Evolutionary conservation across 192 early-diverging fungal species (phyloP), one percentile per base, ranked within the genome.

Genomic region (Coemansia aciculifera): DNA sequence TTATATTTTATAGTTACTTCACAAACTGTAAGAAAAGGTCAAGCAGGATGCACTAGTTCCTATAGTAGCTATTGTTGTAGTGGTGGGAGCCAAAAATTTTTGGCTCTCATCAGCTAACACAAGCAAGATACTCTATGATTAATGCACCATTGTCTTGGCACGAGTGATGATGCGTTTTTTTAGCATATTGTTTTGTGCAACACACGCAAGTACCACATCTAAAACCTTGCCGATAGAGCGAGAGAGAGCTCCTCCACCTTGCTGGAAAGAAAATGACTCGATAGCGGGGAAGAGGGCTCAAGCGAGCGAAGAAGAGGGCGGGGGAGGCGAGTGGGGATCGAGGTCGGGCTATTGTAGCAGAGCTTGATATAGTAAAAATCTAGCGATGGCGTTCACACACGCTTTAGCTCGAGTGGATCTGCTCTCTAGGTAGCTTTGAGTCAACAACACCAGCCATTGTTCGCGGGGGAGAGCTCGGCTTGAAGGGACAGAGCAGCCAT

Each of bases 401-500:
- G 29, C 29, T 34, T 57, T 31, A n/a, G 54, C 17, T 34, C 24
- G 5, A 15, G 54, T 29, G 5, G 2, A 15, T 54, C 19, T 54
- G 51, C 10, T 29, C 8, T 54, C 5, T 15, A 15, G 12, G 11
- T 54, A 29, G 29, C 54, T 57, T 57, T 57, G 29, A 57, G 54
- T 32, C 27, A 34, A 32, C 27, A 34, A 32, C 46, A 24, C 19
- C 31, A 13, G 29, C 54, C 54, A 57, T 57, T 57, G 54, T 57
- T 57, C 17, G 31, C 5, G 54, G 54, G 51, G 17, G 17, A 11
- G 24, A 5, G 11, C 24, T 23, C 2, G 54, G 29, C 54, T 17
- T 40, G 60, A 40, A 62, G 60, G 37, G 62, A 43, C 61, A 63
- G 39, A 44, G 10, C 59, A 60, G 15, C 17, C 7, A 13, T 17